Percentiles rank a stretch among this genome's conserved stretches.
Evolutionary conservation across 331 rosid genomes (phyloP).

Genomic region (Phaseolus coccineus): DNA sequence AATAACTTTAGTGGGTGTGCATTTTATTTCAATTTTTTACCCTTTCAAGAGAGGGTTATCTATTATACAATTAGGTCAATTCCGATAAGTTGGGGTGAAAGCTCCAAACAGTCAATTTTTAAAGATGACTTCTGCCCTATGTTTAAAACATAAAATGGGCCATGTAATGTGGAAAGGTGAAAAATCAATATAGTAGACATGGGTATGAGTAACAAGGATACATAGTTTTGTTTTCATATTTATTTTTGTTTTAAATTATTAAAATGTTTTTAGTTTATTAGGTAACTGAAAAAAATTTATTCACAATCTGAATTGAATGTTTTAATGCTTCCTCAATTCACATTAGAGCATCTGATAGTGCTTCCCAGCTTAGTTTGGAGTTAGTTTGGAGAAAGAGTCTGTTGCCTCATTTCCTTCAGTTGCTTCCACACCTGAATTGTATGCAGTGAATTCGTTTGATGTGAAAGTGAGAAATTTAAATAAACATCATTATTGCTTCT

Average conservation of each 20-base stretch:
- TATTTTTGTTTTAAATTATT: too few species aligned
- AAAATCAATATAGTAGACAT: neutral
- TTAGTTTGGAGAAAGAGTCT: constrained; percentile 76
- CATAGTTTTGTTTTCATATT: too few species aligned
- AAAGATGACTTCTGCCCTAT: constrained; percentile 37
- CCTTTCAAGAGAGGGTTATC: constrained; percentile 2
- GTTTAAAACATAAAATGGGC: constrained; percentile 47
- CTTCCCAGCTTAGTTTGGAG: constrained; percentile 73
- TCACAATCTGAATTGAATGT: constrained; percentile 41
- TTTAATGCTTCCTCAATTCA: constrained; percentile 71
- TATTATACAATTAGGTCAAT: neutral
- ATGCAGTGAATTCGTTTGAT: constrained; percentile 67
- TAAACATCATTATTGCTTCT: constrained; percentile 3
- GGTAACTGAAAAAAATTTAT: neutral
- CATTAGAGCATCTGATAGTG: constrained; percentile 64
- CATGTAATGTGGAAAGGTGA: neutral
- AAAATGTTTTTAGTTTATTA: too few species aligned
- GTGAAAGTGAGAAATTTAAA: constrained; percentile 58
- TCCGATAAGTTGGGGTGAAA: constrained; percentile 41
- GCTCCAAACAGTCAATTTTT: constrained; percentile 34
- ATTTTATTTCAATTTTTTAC: neutral
- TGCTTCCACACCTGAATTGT: constrained; percentile 78
- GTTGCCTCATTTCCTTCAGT: constrained; percentile 75
- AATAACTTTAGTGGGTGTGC: too few species aligned
- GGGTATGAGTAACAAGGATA: too few species aligned